A percentile compares a stretch with the other conserved stretches of the same genome.
Conservation (phyloP, 495 filamentous ascomycete species). For the Penicillium ucsense region DNA sequence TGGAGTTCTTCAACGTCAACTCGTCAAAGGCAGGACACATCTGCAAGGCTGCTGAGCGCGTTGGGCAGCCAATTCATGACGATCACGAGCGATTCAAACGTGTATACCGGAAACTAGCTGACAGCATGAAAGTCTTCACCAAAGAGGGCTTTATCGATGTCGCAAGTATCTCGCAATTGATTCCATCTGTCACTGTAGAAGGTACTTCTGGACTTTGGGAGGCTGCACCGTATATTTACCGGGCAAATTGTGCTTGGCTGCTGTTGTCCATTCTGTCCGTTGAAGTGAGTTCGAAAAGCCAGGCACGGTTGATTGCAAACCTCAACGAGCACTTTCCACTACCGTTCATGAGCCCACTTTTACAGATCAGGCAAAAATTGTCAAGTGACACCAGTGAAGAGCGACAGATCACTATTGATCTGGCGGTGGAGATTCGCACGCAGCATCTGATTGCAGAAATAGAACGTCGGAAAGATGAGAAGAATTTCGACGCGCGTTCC, state of each 20-base stretch:
- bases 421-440: slow-evolving; percentile 33
- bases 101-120: slow-evolving; percentile 8
- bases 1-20: slow-evolving; percentile 19
- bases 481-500: slow-evolving; percentile 16
- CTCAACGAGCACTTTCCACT: slow-evolving; percentile 25
- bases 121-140: slow-evolving; percentile 18
- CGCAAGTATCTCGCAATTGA: slow-evolving; percentile 3
- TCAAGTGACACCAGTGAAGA: slow-evolving; percentile 19
- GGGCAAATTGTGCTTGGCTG: slow-evolving; percentile 32
- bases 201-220: slow-evolving; percentile 12
- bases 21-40: slow-evolving; percentile 13
- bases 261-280: slow-evolving; percentile 23
- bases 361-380: neutral
- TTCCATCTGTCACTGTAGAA: slow-evolving; percentile 12
- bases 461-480: slow-evolving; percentile 17
- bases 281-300: slow-evolving; percentile 5
- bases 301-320: slow-evolving; percentile 14
- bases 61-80: slow-evolving; percentile 18
- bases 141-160: slow-evolving; percentile 22
- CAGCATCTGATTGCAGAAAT: slow-evolving; percentile 26
- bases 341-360: slow-evolving; percentile 22
- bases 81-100: slow-evolving; percentile 20
- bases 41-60: slow-evolving; percentile 14
- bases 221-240: slow-evolving; percentile 20
- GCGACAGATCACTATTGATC: slow-evolving; percentile 20